phyloP scores from a whole-genome alignment of 495 filamentous ascomycete species.

The Rusavskia elegans region DNA sequence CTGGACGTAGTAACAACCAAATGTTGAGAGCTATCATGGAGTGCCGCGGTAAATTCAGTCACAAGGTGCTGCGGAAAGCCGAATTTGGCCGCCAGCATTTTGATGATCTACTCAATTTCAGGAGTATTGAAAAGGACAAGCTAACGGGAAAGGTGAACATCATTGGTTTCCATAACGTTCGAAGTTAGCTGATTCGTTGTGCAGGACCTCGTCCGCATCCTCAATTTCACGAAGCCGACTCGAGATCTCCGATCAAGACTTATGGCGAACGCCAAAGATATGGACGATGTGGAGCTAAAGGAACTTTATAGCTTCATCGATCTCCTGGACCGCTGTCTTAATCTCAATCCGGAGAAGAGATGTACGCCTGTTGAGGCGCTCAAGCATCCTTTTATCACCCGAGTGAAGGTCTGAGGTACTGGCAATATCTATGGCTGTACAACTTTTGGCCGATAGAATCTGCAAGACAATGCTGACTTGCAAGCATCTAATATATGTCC shows the following conservation, averaged over 20 bases:
- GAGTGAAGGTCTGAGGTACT: constrained; percentile 7
- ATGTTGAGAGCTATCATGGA: constrained; percentile 96
- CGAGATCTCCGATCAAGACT: constrained; percentile 69
- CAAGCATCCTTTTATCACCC: constrained; percentile 65
- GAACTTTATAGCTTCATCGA: constrained; percentile 73
- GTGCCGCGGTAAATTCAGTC: constrained; percentile 80
- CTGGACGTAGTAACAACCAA: constrained; percentile 88
- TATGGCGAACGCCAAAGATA: constrained; percentile 51
- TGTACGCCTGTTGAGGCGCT: constrained; percentile 75
- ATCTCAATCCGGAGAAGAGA: constrained; percentile 84
- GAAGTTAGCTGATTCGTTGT: constrained; percentile 7
- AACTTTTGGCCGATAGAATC: no score
- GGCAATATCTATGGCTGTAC: no score
- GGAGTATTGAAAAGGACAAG: constrained; percentile 73
- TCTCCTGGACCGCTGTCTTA: constrained; percentile 71
- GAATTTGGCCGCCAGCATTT: constrained; percentile 63
- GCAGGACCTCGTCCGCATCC: constrained; percentile 47
- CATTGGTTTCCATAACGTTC: background rate
- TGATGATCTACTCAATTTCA: constrained; percentile 73
- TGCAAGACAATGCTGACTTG: no score
- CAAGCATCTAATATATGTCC: no score
- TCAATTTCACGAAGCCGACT: constrained; percentile 65
- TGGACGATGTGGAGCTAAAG: constrained; percentile 59
- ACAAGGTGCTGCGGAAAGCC: constrained; percentile 70
- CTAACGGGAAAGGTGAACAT: constrained; percentile 56